Evolutionary conservation across 306 rosid species (phyloP).

Genomic region (Quercus glauca): DNA sequence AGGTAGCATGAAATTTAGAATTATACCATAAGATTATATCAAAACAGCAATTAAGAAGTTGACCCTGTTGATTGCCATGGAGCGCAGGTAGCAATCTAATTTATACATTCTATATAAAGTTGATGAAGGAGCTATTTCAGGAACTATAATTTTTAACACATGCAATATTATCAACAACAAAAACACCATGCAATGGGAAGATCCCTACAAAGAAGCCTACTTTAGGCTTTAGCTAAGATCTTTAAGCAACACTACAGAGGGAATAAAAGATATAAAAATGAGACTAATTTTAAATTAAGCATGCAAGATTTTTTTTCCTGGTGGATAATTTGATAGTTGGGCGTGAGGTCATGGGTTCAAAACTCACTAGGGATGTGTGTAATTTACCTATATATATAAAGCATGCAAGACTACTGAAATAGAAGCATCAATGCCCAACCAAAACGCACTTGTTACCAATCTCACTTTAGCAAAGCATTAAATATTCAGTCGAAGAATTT

Average conservation of each 20-base stretch:
- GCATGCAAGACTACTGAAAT: not conserved
- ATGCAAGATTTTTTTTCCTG: not conserved
- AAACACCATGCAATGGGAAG: not conserved
- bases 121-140: not conserved
- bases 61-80: not conserved
- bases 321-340: too few relatives aligned
- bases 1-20: slow-evolving; percentile 20
- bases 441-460: not conserved
- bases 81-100: not conserved
- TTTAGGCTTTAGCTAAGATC: not conserved
- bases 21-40: not conserved
- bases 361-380: too few relatives aligned
- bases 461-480: not conserved
- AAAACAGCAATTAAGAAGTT: not conserved
- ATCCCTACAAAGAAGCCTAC: not conserved
- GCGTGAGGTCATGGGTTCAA: too few relatives aligned
- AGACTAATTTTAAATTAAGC: not conserved
- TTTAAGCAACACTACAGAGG: not conserved
- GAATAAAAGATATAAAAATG: not conserved
- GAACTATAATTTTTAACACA: not conserved
- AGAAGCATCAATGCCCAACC: not conserved
- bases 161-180: too few relatives aligned
- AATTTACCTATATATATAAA: too few relatives aligned
- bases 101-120: not conserved
- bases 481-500: not conserved